Evolutionary conservation across 345 rosid species (phyloP), one percentile per base, ranked within the genome.

Genomic region (Rhizophora apiculata): DNA sequence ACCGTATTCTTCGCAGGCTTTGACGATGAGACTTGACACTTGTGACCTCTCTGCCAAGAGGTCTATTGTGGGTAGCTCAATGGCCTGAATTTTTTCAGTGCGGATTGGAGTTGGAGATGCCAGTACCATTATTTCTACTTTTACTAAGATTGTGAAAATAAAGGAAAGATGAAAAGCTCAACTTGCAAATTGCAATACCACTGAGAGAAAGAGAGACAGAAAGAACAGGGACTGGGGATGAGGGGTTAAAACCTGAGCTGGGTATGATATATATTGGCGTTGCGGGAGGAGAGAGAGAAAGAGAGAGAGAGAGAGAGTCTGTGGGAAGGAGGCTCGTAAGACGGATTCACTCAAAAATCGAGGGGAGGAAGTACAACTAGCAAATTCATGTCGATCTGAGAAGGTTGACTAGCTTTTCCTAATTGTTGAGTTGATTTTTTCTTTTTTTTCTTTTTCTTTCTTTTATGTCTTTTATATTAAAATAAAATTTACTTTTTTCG

Each of bases 1-100:
- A 1, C 83, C 83, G 36, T 56, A 46, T 1, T 73, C 70, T 59
- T 76, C 75, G 27, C 78, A 51, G 6, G 83, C 81, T 66, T 51
- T 67, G 8, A 80, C 83, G 5, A 80, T 77, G 16, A 16, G 59
- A 16, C 27, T 61, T 3, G 64, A 31, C 34, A 77, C 30, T 70
- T 54, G 51, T 7, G 67, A 26, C 10, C 74, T 64, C 8, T 60
- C 59, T 5, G 39, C 70, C 53, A 74, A 68, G 8, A 77, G 51
- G 77, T 77, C 81, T 37, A 77, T 69, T 36, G 56, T 65, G 4
- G 81, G 81, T 49, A 77, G 64, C 67, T 64, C 70, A 5, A 57
- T 30, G 39, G 65, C 36, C 67, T 21, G 37, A 5, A 13, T 3
- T 19, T 58, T 72, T 24, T 77, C 77, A 22, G 39, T 30, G 39